Evolutionary conservation across 352 stramenopile genomes (phyloP).

Genomic region (Elongisporangium prolatum): DNA sequence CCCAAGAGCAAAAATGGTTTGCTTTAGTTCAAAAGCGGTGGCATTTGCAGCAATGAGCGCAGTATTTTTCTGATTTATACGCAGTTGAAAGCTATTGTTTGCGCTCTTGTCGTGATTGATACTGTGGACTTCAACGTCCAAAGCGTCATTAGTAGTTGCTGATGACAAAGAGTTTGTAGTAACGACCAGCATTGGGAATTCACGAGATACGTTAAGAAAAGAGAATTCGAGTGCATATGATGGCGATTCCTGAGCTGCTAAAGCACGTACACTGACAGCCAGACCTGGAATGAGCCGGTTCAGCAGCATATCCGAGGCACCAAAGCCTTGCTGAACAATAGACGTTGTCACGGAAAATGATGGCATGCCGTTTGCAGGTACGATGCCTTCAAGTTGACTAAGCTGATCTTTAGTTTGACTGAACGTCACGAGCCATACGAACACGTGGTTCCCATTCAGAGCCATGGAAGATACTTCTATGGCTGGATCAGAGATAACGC

Average conservation of each 20-base stretch:
- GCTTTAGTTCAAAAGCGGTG: neutral
- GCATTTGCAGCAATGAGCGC: neutral
- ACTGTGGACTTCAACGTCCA: neutral
- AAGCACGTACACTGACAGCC: neutral
- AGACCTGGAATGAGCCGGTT: neutral
- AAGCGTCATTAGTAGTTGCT: neutral
- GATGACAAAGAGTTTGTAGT: neutral
- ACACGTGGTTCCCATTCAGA: neutral
- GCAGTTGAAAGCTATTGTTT: neutral
- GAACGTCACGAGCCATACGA: conserved; percentile 18
- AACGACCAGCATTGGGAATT: neutral
- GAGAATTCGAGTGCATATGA: neutral
- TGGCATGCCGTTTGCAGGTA: neutral
- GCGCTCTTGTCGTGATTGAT: neutral
- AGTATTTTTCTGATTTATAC: neutral
- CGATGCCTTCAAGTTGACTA: neutral
- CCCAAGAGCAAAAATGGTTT: neutral
- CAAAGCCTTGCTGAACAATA: neutral
- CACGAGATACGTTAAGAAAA: neutral
- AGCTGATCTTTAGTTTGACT: neutral
- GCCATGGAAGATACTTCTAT: conserved; percentile 11
- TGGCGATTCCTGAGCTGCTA: neutral
- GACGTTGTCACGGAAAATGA: neutral
- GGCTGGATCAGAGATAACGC: conserved; percentile 6
- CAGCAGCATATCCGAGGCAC: neutral